phyloP scores from a whole-genome alignment of 202 grass and related monocot genomes.

The Carex arenaria region DNA sequence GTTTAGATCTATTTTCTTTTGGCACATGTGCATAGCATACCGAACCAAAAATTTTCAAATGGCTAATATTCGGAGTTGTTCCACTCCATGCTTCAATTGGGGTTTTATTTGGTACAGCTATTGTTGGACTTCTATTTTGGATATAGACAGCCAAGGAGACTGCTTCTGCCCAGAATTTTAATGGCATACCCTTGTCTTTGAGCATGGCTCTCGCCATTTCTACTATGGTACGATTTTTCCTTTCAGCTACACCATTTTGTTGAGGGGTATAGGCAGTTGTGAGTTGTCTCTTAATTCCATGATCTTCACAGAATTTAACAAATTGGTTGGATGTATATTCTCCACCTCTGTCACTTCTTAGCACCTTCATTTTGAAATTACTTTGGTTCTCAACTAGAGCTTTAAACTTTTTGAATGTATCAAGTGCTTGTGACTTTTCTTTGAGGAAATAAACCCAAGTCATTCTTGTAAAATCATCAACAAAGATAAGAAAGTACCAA shows the following conservation, averaged over 20 bases:
- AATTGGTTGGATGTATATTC: constrained; percentile 31
- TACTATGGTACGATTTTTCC: constrained; percentile 12
- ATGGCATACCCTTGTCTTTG: constrained; percentile 13
- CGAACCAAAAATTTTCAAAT: constrained; percentile 9
- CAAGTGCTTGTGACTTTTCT: constrained; percentile 1
- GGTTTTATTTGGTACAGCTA: neutral
- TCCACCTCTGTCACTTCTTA: constrained; percentile 1
- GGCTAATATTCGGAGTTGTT: neutral
- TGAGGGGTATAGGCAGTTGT: constrained; percentile 3
- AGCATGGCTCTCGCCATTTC: constrained; percentile 27
- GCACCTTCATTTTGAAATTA: neutral
- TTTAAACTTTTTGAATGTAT: constrained; percentile 11
- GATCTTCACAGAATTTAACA: neutral
- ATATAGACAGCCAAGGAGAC: neutral
- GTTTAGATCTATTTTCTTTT: neutral
- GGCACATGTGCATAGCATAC: constrained; percentile 17
- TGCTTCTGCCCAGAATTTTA: constrained; percentile 17
- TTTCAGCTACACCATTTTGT: neutral
- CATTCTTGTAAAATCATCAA: constrained; percentile 27
- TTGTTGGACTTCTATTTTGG: constrained; percentile 5
- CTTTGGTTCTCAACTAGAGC: constrained; percentile 13
- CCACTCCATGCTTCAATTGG: constrained; percentile 11
- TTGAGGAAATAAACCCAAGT: constrained; percentile 30
- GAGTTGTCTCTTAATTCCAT: constrained; percentile 3
- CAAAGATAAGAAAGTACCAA: constrained; percentile 4